Percentiles rank a stretch among this genome's conserved stretches.
Conservation (phyloP, 2,329 filamentous ascomycete genomes). For the Sclerotinia nivalis region DNA sequence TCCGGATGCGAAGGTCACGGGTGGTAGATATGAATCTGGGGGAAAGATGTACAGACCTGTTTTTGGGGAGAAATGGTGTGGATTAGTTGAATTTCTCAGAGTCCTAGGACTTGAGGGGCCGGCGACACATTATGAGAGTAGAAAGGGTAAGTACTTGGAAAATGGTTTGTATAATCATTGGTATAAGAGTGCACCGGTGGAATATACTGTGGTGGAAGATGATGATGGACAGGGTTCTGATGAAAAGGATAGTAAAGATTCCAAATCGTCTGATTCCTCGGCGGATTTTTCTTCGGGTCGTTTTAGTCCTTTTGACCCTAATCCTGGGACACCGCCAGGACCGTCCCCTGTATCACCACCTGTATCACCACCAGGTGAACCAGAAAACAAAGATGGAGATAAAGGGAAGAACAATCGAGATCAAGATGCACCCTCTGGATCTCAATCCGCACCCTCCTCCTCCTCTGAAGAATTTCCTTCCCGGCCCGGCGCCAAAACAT, state of each 20-base stretch:
- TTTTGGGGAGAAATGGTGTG: conserved; percentile 27
- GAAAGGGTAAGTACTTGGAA: not conserved
- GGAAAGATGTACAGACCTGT: conserved; percentile 18
- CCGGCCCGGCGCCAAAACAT: no score
- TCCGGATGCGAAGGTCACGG: conserved; percentile 22
- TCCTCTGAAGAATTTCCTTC: no score
- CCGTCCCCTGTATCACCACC: no score
- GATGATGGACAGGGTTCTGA: not conserved
- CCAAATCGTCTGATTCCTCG: not conserved
- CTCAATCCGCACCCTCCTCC: no score
- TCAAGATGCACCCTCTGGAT: no score
- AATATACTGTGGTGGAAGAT: not conserved
- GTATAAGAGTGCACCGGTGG: not conserved
- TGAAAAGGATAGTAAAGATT: not conserved
- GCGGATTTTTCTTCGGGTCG: no score
- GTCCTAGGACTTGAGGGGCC: conserved; percentile 18
- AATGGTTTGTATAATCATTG: not conserved
- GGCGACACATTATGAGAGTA: conserved; percentile 13
- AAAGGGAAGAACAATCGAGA: not conserved
- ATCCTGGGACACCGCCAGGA: not conserved
- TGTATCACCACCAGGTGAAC: not conserved
- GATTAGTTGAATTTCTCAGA: conserved; percentile 26
- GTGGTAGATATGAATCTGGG: not conserved
- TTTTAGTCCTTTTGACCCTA: not conserved
- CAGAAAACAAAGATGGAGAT: not conserved